A percentile compares a stretch with the other conserved stretches of the same genome.
These are phyloP conservation scores for Sclerotinia sclerotiorum DNA, from an alignment of 2,329 filamentous ascomycete species.

Conservation along the genomic window DNA sequence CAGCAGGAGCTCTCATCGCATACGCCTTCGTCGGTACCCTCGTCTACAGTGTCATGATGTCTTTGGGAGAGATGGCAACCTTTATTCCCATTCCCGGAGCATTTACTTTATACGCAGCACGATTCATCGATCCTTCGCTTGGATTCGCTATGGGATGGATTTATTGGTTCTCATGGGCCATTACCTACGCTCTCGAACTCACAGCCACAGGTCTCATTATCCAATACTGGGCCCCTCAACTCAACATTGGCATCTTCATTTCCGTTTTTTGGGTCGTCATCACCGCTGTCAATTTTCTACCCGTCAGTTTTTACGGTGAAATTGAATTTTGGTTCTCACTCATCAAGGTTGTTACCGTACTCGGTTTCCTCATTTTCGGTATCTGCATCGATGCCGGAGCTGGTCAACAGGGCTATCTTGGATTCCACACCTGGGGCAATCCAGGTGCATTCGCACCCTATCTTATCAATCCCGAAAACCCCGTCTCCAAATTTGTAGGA, in stretches of 20 bases:
- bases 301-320: constrained; percentile 72
- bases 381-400: constrained; percentile 73
- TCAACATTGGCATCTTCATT: constrained; percentile 72
- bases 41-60: constrained; percentile 73
- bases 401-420: constrained; percentile 58
- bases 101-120: constrained; percentile 73
- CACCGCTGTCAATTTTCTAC: constrained; percentile 67
- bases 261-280: constrained; percentile 71
- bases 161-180: constrained; percentile 78
- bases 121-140: constrained; percentile 70
- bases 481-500: constrained; percentile 54
- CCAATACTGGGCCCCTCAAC: constrained; percentile 65
- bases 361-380: constrained; percentile 74
- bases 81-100: constrained; percentile 75
- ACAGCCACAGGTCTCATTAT: constrained; percentile 73
- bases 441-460: constrained; percentile 64
- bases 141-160: constrained; percentile 81
- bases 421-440: constrained; percentile 57
- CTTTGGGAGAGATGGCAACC: constrained; percentile 71
- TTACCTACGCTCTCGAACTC: constrained; percentile 71
- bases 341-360: constrained; percentile 73
- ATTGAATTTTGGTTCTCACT: constrained; percentile 76
- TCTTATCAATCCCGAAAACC: constrained; percentile 48
- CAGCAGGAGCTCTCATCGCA: constrained; percentile 65
- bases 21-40: constrained; percentile 70